Evolutionary conservation across 2,329 filamentous ascomycete genomes (phyloP).

Genomic region (Hypocreales sp.): DNA sequence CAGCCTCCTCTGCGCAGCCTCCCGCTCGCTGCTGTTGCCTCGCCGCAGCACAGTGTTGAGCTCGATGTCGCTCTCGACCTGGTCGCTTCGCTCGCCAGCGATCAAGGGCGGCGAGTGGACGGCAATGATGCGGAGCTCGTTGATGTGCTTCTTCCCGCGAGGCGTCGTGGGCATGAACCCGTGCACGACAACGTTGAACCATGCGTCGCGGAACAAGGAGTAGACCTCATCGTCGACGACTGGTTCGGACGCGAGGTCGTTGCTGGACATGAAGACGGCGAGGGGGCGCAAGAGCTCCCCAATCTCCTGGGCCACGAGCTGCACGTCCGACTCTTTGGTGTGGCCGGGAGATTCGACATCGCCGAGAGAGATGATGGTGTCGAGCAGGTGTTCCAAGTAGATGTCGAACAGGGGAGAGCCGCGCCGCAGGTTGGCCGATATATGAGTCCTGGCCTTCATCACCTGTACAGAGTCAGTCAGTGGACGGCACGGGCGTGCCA

Average conservation of each 20-base stretch:
- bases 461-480: slow-evolving; percentile 32
- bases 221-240: slow-evolving; percentile 51
- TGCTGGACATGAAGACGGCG: slow-evolving; percentile 64
- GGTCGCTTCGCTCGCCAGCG: slow-evolving; percentile 73
- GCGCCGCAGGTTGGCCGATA: slow-evolving; percentile 53
- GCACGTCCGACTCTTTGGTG: slow-evolving; percentile 61
- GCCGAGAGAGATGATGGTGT: slow-evolving; percentile 79
- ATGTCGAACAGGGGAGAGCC: slow-evolving; percentile 66
- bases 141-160: slow-evolving; percentile 54
- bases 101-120: slow-evolving; percentile 78
- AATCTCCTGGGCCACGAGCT: slow-evolving; percentile 76
- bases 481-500: not conserved
- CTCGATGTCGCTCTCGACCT: slow-evolving; percentile 91
- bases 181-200: slow-evolving; percentile 96
- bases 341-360: slow-evolving; percentile 64
- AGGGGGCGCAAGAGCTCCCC: slow-evolving; percentile 74
- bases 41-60: slow-evolving; percentile 85
- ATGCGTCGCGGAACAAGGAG: slow-evolving; percentile 71
- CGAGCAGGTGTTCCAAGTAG: slow-evolving; percentile 71
- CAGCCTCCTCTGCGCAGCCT: slow-evolving; percentile 64
- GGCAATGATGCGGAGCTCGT: slow-evolving; percentile 72
- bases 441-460: slow-evolving; percentile 61
- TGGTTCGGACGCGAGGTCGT: slow-evolving; percentile 35
- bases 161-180: slow-evolving; percentile 67
- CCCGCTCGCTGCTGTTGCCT: slow-evolving; percentile 66